Base-by-base conservation (phyloP, 495 filamentous ascomycete genomes). In the Baudoinia panamericana region DNA sequence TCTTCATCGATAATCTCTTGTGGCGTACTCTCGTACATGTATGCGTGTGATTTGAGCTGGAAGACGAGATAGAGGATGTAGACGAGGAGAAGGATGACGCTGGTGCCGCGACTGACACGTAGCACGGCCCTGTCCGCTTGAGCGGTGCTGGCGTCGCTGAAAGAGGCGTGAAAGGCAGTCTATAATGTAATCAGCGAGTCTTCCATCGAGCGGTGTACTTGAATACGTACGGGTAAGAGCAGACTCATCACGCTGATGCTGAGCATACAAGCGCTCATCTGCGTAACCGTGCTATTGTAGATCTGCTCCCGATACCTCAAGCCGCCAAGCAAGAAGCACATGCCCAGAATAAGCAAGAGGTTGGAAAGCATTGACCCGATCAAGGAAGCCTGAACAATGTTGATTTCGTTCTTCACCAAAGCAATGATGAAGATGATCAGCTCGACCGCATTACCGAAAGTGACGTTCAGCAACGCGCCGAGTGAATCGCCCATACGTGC, bases 161-260 rank as follows among this genome's bases (percentile, higher is more conserved):
- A 93, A 0, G 84, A 86, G n/a, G 83, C 80, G 53, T 93, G 84
- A 62, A 93, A 93, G 8, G 84, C 86, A 29, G 86, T 93, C 67
- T 82, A 46, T 15, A 39, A 3, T 27, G 3, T 12, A 24, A 4
- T 37, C 11, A 17, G 23, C n/a, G n/a, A n/a, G n/a, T n/a, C n/a
- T n/a, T n/a, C n/a, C 18, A 41, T 22, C 19, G 30, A 22, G 16
- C 31, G 33, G 12, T 5, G 6, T 25, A 2, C n/a, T 13, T 19
- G 6, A 8, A 25, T 18, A 59, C 67, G 48, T 58, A 78, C 75
- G 13, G 83, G 83, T 5, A 92, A 60, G 2, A 92, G 63, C 3
- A 94, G 66, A 62, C 84, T 92, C 56, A 79, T 84, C 15, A 93
- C 86, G 55, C 80, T 84, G 59, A 94, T 63, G 65, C 82, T 86